Base-by-base conservation (phyloP, 768 basidiomycete genomes). In the Vararia minispora region DNA sequence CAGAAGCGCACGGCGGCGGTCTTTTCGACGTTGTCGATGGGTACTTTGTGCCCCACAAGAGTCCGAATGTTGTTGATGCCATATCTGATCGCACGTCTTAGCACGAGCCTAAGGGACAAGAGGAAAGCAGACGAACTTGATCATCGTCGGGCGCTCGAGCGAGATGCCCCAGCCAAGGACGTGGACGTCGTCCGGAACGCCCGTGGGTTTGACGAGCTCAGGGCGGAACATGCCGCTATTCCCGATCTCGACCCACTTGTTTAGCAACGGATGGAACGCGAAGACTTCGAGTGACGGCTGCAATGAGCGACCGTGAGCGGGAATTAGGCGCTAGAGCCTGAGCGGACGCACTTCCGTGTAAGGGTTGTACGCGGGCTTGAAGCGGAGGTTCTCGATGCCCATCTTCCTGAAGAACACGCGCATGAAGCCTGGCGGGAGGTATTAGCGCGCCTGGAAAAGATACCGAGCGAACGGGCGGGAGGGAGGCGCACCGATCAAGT, bases 151-250 rank as follows among this genome's bases (percentile, higher is more conserved):
- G 44, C 95, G 66, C 64, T 99, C 95, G 21, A 98, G 65, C 52
- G 79, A 74, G 45, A 99, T 73, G 33, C 95, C 95, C 89, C 92
- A 99, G 13, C 95, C 95, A 45, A 91, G 87, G 18, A 97, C 94
- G 18, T 91, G 80, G 9, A 98, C 90, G 52, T 91, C 91, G 47
- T 87, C 84, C 0, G 95, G 95, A 56, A 98, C 79, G 23, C 95
- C 95, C 92, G 98, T 97, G 6, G 95, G 91, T 57, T 91, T 91
- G 23, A 99, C 68, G 94, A 99, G 97, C 58, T 99, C 95, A 3
- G 95, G 95, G 24, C 95, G 77, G 79, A 99, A 99, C 86, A 99
- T 94, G 17, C 95, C 95, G 55, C 90, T 94, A 63, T 98, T 98
- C 25, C 94, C 94, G 23, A 98, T 89, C 60, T 97, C 94, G 25